Evolutionary conservation across 2,329 filamentous ascomycete genomes (phyloP).

Genomic region (Phoma herbarum): DNA sequence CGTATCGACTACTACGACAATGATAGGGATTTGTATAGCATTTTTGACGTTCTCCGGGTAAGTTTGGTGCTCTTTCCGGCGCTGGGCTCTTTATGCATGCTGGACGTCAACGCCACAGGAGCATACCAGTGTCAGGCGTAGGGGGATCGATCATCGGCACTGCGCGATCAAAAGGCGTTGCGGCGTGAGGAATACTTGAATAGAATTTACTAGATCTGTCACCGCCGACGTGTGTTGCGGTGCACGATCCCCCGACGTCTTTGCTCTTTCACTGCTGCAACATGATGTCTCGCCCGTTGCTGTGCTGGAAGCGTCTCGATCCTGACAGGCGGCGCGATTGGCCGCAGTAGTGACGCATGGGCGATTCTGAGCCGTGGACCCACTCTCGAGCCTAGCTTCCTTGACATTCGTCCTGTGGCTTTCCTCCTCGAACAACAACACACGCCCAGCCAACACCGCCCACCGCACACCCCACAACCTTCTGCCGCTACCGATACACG

Average conservation of each 20-base stretch:
- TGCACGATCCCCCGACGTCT: constrained; percentile 35
- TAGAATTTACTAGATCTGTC: constrained; percentile 46
- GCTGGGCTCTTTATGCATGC: constrained; percentile 25
- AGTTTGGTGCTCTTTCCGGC: constrained; percentile 28
- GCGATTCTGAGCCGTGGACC: constrained; percentile 3
- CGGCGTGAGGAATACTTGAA: constrained; percentile 30
- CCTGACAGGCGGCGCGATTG: constrained; percentile 10
- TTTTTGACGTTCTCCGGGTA: constrained; percentile 24
- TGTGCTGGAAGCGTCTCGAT: constrained; percentile 9
- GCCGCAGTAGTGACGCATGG: constrained; percentile 4
- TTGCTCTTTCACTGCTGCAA: not conserved
- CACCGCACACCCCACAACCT: not conserved
- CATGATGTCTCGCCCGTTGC: constrained; percentile 12
- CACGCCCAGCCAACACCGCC: constrained; percentile 23
- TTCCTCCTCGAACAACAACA: constrained; percentile 35
- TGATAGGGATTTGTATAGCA: constrained; percentile 21
- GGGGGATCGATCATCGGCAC: constrained; percentile 31
- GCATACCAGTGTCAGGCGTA: constrained; percentile 25
- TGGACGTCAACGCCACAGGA: constrained; percentile 26
- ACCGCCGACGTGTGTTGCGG: constrained; percentile 26
- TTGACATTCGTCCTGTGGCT: constrained; percentile 26
- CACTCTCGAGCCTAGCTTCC: constrained; percentile 12
- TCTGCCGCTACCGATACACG: constrained; percentile 7
- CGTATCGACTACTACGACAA: constrained; percentile 16
- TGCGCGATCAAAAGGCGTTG: constrained; percentile 24